Percentiles rank a stretch among this genome's conserved stretches.
Conservation (phyloP, 2,329 filamentous ascomycete genomes). For the Gremmenia infestans region DNA sequence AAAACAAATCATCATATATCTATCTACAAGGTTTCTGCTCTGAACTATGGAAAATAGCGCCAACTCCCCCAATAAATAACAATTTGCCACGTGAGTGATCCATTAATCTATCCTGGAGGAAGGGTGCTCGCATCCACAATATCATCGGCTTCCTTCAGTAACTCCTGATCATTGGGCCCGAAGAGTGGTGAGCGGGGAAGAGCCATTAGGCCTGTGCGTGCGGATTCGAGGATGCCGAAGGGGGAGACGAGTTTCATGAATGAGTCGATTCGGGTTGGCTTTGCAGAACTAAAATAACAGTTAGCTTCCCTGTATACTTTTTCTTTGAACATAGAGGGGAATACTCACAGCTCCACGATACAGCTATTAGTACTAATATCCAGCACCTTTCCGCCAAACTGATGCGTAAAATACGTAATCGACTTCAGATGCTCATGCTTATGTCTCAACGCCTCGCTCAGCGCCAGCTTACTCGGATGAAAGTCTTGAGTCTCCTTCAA, state of each 20-base stretch:
- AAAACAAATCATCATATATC: no score
- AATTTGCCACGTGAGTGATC: constrained; percentile 13
- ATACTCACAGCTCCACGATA: constrained; percentile 88
- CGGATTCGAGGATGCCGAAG: constrained; percentile 95
- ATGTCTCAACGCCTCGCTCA: constrained; percentile 84
- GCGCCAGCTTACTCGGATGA: constrained; percentile 81
- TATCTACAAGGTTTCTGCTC: not conserved
- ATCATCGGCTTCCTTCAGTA: constrained; percentile 83
- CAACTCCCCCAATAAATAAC: constrained; percentile 18
- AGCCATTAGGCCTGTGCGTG: constrained; percentile 93
- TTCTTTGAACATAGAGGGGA: not conserved
- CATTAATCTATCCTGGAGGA: constrained; percentile 68
- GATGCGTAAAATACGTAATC: constrained; percentile 94
- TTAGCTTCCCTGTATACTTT: constrained; percentile 7
- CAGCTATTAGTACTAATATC: constrained; percentile 99
- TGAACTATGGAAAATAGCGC: constrained; percentile 8
- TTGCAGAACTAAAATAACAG: constrained; percentile 57
- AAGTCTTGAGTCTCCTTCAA: constrained; percentile 52
- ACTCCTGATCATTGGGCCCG: constrained; percentile 62
- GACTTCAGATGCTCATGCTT: constrained; percentile 97
- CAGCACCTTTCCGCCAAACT: constrained; percentile 94
- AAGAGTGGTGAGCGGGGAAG: constrained; percentile 87
- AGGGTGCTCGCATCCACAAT: constrained; percentile 92
- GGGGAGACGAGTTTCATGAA: constrained; percentile 94
- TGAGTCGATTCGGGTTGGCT: constrained; percentile 88